These are phyloP conservation scores for Suzukiozyma palmioleophila DNA, from an alignment of 1,139 yeast genomes.

Conservation along the genomic window DNA sequence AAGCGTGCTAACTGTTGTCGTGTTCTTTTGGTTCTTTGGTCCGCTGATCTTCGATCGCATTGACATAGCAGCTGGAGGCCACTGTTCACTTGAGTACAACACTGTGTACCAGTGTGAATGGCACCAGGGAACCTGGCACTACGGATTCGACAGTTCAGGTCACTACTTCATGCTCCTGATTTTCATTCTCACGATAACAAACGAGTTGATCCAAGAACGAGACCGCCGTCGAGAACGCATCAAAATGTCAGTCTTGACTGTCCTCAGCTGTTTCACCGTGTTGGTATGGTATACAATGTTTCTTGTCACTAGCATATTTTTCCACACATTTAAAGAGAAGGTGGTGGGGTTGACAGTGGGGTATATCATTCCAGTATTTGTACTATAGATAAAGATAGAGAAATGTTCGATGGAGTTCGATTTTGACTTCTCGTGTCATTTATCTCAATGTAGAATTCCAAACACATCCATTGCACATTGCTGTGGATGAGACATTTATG, in stretches of 20 bases:
- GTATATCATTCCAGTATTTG: conserved; percentile 28
- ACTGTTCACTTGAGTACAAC: conserved; percentile 19
- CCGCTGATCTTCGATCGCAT: conserved; percentile 42
- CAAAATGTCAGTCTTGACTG: conserved; percentile 4
- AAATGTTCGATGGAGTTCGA: too few species aligned
- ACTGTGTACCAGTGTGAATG: conserved; percentile 11
- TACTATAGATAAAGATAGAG: too few species aligned
- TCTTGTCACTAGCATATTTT: conserved; percentile 53
- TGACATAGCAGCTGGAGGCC: conserved; percentile 37
- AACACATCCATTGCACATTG: too few species aligned
- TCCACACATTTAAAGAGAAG: conserved; percentile 58
- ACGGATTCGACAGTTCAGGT: conserved; percentile 63
- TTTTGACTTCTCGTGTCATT: too few species aligned
- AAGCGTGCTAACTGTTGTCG: conserved; percentile 13
- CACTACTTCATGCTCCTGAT: conserved; percentile 28
- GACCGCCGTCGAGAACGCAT: conserved; percentile 7
- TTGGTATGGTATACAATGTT: conserved; percentile 44
- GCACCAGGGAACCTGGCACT: conserved; percentile 41
- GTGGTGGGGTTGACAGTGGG: conserved; percentile 49
- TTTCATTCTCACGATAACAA: conserved; percentile 3
- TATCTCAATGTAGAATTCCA: too few species aligned
- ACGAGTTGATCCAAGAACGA: conserved; percentile 7
- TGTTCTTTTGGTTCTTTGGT: conserved; percentile 45
- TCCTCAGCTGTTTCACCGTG: not conserved
- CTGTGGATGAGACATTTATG: not conserved